A percentile compares a stretch with the other conserved stretches of the same genome.
phyloP scores from a whole-genome alignment of 2,329 filamentous ascomycete species.

The Tolypocladium paradoxum region DNA sequence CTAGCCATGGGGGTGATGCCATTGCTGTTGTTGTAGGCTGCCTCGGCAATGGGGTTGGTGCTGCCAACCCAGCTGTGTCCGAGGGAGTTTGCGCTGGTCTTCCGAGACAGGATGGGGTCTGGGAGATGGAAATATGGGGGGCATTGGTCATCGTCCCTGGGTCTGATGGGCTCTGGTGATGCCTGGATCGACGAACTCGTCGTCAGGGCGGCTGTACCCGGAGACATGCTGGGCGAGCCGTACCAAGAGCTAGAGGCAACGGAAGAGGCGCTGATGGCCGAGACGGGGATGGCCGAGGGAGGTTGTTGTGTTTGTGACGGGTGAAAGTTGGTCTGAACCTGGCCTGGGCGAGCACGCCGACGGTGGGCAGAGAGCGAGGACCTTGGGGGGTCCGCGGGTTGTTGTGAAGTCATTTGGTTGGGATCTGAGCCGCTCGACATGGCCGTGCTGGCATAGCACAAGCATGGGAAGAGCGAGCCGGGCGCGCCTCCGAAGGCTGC shows the following conservation, averaged over 20 bases:
- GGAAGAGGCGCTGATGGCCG: slow-evolving; percentile 45
- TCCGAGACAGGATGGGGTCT: slow-evolving; percentile 54
- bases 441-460: slow-evolving; percentile 9
- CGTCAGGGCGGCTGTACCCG: slow-evolving; percentile 40
- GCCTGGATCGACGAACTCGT: slow-evolving; percentile 54
- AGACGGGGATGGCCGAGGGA: slow-evolving; percentile 33
- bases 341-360: slow-evolving; percentile 32
- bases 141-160: slow-evolving; percentile 41
- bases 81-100: slow-evolving; percentile 52
- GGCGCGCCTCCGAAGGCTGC: slow-evolving; percentile 17
- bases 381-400: slow-evolving; percentile 26
- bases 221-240: slow-evolving; percentile 46
- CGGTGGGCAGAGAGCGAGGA: slow-evolving; percentile 27
- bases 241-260: slow-evolving; percentile 43
- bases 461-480: slow-evolving; percentile 13
- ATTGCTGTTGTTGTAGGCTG: slow-evolving; percentile 14
- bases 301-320: slow-evolving; percentile 15
- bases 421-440: slow-evolving; percentile 15
- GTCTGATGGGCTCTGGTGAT: slow-evolving; percentile 53
- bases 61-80: slow-evolving; percentile 46
- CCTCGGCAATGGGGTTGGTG: slow-evolving; percentile 45
- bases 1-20: slow-evolving; percentile 2
- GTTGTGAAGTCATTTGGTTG: slow-evolving; percentile 12
- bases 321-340: slow-evolving; percentile 35
- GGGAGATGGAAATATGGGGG: slow-evolving; percentile 56